Conservation (phyloP, 2,329 filamentous ascomycete species). For the Diplodia mutila region DNA sequence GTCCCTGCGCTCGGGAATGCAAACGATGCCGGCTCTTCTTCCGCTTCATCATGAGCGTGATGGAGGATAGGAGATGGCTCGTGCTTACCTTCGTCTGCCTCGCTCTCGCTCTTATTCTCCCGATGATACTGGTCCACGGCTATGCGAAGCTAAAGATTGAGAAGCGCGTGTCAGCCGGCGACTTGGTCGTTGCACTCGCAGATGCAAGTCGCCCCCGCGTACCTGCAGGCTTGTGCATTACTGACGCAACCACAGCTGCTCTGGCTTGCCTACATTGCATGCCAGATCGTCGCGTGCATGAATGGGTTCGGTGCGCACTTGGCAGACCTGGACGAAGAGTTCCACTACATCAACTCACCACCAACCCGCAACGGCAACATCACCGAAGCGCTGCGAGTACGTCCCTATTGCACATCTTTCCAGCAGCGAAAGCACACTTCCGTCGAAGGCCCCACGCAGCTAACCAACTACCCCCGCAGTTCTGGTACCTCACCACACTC, state of each 20-base stretch:
- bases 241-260: not conserved
- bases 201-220: not conserved
- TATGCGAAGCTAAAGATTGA: not conserved
- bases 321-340: not conserved
- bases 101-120: not conserved
- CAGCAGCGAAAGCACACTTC: no score
- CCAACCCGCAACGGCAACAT: slow-evolving; percentile 1
- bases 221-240: no score
- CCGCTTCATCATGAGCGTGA: no score
- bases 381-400: not conserved
- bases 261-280: not conserved
- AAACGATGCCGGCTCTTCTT: not conserved
- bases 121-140: not conserved
- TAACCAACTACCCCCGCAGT: not conserved
- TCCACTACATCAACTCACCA: not conserved
- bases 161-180: not conserved
- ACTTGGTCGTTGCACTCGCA: not conserved
- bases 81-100: not conserved
- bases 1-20: not conserved
- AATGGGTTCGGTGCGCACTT: slow-evolving; percentile 10
- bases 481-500: slow-evolving; percentile 16
- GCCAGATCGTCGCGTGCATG: not conserved
- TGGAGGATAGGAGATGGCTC: not conserved
- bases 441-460: no score
- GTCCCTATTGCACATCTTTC: not conserved